Evolutionary conservation across 306 rosid species (phyloP), one percentile per base, ranked within the genome.

Genomic region (Casuarina glauca): DNA sequence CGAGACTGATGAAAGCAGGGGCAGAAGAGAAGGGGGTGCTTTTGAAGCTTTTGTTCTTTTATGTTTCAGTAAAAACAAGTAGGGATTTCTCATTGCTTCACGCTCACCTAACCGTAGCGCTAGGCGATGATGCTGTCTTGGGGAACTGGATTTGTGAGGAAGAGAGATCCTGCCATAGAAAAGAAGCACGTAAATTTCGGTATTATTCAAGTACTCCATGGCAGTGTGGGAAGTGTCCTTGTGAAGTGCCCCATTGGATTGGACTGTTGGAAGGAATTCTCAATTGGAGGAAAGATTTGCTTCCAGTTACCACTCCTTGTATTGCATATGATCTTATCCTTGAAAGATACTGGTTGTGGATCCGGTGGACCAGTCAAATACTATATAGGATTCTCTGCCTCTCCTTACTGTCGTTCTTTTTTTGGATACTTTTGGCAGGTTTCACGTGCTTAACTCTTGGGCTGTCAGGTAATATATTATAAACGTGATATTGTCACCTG

Each of bases 1-100:
- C 86, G 92, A 80, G 54, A 78, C 12, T 61, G 88, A 77, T 75
- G 86, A 88, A 88, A 86, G 92, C 81, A 81, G 86, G 72, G 69
- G 71, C 50, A 66, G 43, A 75, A 5, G 12, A 44, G n/a, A 11
- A 43, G 61, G 12, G 49, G 53, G 73, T 52, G 76, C 32, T 44
- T 36, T 71, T 13, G 49, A 53, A 52, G 68, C 60, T 71, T 77
- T 52, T 53, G 72, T 80, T 66, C 78, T 79, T 75, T 11, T 69
- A 61, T 75, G 82, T 9, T 20, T 77, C 35, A 57, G 57, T 43
- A 54, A 13, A 66, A 36, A n/a, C 9, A 51, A 39, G 2, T 15
- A 9, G 9, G 55, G 8, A 54, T 72, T 79, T 84, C 72, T 54
- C 75, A 63, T 63, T 76, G 26, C 43, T 39, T 45, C 16, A 12